phyloP scores from a whole-genome alignment of 2,329 filamentous ascomycete genomes.

The Beauveria sp. region DNA sequence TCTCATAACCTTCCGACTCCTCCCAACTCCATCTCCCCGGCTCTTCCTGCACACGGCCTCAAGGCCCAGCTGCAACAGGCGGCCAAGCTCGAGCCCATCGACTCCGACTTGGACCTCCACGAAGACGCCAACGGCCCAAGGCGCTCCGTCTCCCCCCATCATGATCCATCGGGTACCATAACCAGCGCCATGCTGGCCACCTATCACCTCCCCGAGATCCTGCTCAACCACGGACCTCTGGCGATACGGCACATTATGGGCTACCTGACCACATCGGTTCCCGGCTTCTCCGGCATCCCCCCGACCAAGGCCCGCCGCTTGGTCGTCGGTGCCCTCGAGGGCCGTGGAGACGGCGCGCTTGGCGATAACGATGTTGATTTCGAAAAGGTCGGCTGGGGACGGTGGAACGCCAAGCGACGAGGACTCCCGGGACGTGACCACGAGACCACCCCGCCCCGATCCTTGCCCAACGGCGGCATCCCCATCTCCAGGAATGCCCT shows the following conservation, averaged over 20 bases:
- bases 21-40: slow-evolving; percentile 90
- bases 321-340: slow-evolving; percentile 87
- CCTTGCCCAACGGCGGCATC: slow-evolving; percentile 41
- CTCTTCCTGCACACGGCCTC: slow-evolving; percentile 72
- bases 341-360: slow-evolving; percentile 55
- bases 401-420: slow-evolving; percentile 79
- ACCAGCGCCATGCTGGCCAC: slow-evolving; percentile 79
- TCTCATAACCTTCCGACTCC: slow-evolving; percentile 72
- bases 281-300: slow-evolving; percentile 82
- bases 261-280: slow-evolving; percentile 85
- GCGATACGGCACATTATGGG: slow-evolving; percentile 95
- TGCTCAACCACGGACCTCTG: slow-evolving; percentile 81
- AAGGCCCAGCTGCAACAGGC: slow-evolving; percentile 58
- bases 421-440: slow-evolving; percentile 50
- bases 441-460: slow-evolving; percentile 33
- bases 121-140: slow-evolving; percentile 37
- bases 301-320: slow-evolving; percentile 84
- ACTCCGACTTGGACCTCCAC: slow-evolving; percentile 82
- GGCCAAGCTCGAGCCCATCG: slow-evolving; percentile 56
- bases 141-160: slow-evolving; percentile 38
- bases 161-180: slow-evolving; percentile 74
- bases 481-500: slow-evolving; percentile 43
- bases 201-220: slow-evolving; percentile 82
- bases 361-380: slow-evolving; percentile 71
- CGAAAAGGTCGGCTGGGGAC: slow-evolving; percentile 94